Percentiles rank a stretch among this genome's conserved stretches.
These are phyloP conservation scores for Dryas drummondii DNA, from an alignment of 306 rosid genomes.

Conservation along the genomic window DNA sequence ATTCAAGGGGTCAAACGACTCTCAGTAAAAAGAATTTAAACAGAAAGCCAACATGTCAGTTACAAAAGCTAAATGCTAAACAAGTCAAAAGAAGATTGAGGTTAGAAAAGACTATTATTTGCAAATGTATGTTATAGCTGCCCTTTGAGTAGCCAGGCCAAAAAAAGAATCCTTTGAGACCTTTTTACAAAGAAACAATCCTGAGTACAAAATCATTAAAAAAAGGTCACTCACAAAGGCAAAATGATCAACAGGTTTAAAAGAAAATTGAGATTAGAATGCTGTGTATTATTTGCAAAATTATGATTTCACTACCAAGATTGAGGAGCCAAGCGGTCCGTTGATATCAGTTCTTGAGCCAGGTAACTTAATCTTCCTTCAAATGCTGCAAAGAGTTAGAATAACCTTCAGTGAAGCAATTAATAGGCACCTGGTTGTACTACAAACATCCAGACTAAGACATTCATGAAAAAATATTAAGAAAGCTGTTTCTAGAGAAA, in stretches of 20 bases:
- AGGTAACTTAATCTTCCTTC: conserved; percentile 96
- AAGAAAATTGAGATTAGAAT: background rate
- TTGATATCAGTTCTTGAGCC: conserved; percentile 85
- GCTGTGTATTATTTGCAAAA: conserved; percentile 1
- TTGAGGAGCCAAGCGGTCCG: conserved; percentile 95
- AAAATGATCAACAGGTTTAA: background rate
- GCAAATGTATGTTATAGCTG: too few relatives aligned
- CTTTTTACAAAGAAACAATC: too few relatives aligned
- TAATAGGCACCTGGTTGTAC: conserved; percentile 10
- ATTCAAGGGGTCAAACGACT: too few relatives aligned
- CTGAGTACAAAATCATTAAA: too few relatives aligned
- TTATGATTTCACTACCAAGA: conserved; percentile 56
- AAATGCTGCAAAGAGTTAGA: conserved; percentile 70
- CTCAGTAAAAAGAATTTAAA: too few relatives aligned
- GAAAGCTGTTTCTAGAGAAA: background rate
- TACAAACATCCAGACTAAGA: conserved; percentile 7
- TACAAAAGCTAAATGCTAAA: too few relatives aligned
- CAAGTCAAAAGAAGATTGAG: too few relatives aligned
- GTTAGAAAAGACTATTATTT: too few relatives aligned
- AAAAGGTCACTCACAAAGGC: background rate
- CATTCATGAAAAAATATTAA: background rate
- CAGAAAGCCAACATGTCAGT: too few relatives aligned
- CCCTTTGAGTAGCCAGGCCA: too few relatives aligned
- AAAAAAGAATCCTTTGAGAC: too few relatives aligned
- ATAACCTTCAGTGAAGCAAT: conserved; percentile 31